Conservation (phyloP, 1,139 yeast genomes). For the Blastobotrys elegans region DNA sequence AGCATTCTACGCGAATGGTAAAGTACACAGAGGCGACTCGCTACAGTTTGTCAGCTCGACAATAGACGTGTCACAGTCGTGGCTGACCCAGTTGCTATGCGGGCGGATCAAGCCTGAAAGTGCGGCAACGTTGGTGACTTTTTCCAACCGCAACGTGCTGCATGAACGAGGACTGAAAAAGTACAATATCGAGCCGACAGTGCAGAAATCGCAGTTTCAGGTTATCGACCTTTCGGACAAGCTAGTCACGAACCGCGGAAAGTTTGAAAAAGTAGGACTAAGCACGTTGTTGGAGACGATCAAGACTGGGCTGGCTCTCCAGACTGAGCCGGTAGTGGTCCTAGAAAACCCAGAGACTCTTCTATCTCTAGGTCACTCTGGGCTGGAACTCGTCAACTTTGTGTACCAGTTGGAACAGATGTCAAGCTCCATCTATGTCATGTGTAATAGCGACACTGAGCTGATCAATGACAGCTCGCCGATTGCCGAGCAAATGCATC, state of each 20-base stretch:
- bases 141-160: conserved; percentile 23
- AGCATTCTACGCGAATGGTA: conserved; percentile 11
- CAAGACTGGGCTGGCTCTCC: not conserved
- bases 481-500: conserved; percentile 38
- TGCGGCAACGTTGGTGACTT: conserved; percentile 19
- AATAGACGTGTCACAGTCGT: conserved; percentile 60
- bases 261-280: conserved; percentile 16
- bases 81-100: conserved; percentile 48
- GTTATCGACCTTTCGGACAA: conserved; percentile 33
- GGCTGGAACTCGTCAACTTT: conserved; percentile 11
- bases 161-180: conserved; percentile 27
- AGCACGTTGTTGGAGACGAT: conserved; percentile 8
- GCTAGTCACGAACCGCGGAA: conserved; percentile 18
- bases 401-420: conserved; percentile 7
- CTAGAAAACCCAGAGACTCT: conserved; percentile 40
- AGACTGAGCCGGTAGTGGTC: conserved; percentile 9
- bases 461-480: conserved; percentile 34
- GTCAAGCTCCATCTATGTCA: conserved; percentile 24
- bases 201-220: conserved; percentile 11
- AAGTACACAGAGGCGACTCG: not conserved
- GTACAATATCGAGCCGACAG: conserved; percentile 26
- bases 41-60: conserved; percentile 50
- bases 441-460: conserved; percentile 38
- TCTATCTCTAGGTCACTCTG: conserved; percentile 14
- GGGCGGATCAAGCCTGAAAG: conserved; percentile 23